phyloP scores from a whole-genome alignment of 495 filamentous ascomycete species.

The Talaromyces thailandensis region DNA sequence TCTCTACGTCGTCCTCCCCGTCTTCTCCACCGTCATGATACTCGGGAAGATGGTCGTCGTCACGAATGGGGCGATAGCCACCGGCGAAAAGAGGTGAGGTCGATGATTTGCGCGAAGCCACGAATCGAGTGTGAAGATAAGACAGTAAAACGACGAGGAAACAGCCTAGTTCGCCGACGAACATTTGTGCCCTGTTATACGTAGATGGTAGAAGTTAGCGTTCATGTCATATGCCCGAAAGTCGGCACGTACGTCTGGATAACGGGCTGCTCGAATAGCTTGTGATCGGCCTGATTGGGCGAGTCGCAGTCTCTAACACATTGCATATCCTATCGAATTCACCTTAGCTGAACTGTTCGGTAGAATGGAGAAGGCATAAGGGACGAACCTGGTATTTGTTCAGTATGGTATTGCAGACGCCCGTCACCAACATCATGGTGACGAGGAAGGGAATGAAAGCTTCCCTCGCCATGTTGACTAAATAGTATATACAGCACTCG shows the following conservation, averaged over 20 bases:
- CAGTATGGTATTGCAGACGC: constrained; percentile 93
- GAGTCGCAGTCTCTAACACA: constrained; percentile 86
- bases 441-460: constrained; percentile 73
- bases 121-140: constrained; percentile 52
- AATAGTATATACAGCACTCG: background rate
- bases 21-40: constrained; percentile 32
- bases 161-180: constrained; percentile 84
- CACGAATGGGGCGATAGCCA: constrained; percentile 57
- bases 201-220: background rate
- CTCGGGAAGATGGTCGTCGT: constrained; percentile 14
- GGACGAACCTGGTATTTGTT: constrained; percentile 82
- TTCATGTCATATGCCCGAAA: background rate
- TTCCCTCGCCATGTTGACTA: constrained; percentile 41
- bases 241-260: constrained; percentile 64
- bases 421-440: constrained; percentile 84
- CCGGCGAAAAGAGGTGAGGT: constrained; percentile 37
- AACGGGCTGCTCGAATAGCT: constrained; percentile 88
- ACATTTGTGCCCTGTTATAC: constrained; percentile 64
- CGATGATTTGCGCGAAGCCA: constrained; percentile 24
- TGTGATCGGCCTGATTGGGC: constrained; percentile 48
- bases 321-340: constrained; percentile 68
- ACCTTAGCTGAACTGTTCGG: background rate
- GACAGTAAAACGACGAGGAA: constrained; percentile 74
- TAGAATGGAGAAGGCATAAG: background rate
- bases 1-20: constrained; percentile 34